Base-by-base conservation (phyloP, 2,329 filamentous ascomycete species). In the Trichophyton equinum region DNA sequence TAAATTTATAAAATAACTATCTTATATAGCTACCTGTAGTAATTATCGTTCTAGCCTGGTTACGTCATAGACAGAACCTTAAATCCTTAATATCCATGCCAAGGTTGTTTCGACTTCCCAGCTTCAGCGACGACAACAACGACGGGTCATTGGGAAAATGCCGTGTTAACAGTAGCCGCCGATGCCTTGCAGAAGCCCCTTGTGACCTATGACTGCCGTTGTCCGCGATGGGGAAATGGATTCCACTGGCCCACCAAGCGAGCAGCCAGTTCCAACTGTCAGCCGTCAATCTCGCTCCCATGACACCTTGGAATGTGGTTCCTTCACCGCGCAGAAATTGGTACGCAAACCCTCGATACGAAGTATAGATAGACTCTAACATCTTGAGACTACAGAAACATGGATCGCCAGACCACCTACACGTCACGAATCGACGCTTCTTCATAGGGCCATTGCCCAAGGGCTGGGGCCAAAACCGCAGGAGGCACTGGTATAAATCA, bases 371-470 rank as follows among this genome's bases (percentile, higher is more conserved):
- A 67, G 49, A 67, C 66, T 64, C 51, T 62, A 56, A 62, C 27
- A 1, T 2, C 22, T 25, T 20, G 61, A 25, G 47, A 49, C 13
- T 9, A 49, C 68, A 79, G 81, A 79, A 82, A 74, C 81, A 86
- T 77, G 80, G 82, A 57, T 82, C 81, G 49, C 77, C 82, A 25
- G 78, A 82, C 62, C 84, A 86, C 67, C 72, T 86, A 46, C 79
- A 85, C 71, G 73, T 83, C 65, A 86, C 84, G 5, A 82, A 78
- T 58, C 77, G 81, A 60, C 80, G 84, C 60, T 81, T 80, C 72
- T 86, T 86, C 72, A 83, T 86, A 62, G 84, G 84, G 0, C 84
- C 84, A 40, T 82, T 86, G 40, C 84, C 84, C 51, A 81, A 83
- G 66, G 82, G 81, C 61, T 86, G 84, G 84, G 76, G 85, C 60